Evolutionary conservation across 768 basidiomycete species (phyloP), one percentile per base, ranked within the genome.

Genomic region (Phanerochaete carnosa): DNA sequence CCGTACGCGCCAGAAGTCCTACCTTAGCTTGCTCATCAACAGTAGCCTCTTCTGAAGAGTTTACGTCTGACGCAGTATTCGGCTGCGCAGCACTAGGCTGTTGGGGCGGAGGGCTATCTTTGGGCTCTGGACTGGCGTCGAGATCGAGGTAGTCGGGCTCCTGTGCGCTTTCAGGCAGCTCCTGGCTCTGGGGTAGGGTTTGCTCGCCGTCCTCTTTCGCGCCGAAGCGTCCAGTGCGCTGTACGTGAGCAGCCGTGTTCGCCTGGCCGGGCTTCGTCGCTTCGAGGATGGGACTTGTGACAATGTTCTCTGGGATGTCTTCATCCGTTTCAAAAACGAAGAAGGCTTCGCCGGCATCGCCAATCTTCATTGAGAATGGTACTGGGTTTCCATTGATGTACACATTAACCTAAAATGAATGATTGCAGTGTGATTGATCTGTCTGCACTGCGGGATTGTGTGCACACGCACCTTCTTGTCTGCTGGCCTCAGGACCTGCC

Each of bases 341-440:
- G 80, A 98, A 99, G 0, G 95, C 97, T 75, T 99, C 97, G 4
- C 97, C 97, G 1, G 97, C 94, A 60, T 98, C 97, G 43, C 95
- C 95, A 62, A 98, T 94, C 80, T 99, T 98, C 97, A 99, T 99
- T 73, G 82, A 83, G 73, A 92, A 98, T 0, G 96, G 96, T 58
- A 95, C 89, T 46, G 83, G 81, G 66, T 86, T 79, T 43, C 90
- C 92, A 75, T 97, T 95, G 68, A 98, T 87, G 54, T 85, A 84
- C 33, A 98, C 84, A 63, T 88, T 92, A 64, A 98, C 96, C 93
- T 95, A 64, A 16, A 47, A 37, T 29, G 6, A 43, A 49, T 35
- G 19, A 37, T 8, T 39, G 30, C 25, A 65, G 69, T 30, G 54
- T 46, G 39, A 43, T 4, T 19, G 39, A 43, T 4, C 8, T 33